A percentile compares a stretch with the other conserved stretches of the same genome.
These are phyloP conservation scores for Ettlia oleoabundans DNA, from an alignment of 139 green algal species.

Conservation along the genomic window DNA sequence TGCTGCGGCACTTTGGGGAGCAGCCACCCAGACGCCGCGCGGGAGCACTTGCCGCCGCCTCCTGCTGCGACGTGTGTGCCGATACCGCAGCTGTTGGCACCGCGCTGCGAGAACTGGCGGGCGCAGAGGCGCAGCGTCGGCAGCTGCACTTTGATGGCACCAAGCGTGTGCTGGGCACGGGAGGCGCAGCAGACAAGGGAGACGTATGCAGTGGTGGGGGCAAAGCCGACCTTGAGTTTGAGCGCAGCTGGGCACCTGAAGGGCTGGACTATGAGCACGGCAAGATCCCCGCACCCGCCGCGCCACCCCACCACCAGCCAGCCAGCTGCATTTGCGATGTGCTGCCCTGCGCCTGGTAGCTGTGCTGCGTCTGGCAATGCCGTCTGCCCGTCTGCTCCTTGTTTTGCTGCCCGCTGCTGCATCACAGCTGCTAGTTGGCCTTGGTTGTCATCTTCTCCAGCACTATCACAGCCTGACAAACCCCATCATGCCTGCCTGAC, in stretches of 20 bases:
- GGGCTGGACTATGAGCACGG: conserved; percentile 33
- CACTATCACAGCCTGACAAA: neutral
- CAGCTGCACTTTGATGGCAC: too few species aligned
- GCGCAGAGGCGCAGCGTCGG: neutral
- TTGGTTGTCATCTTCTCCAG: too few species aligned
- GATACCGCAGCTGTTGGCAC: conserved; percentile 20
- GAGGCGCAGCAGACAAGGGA: neutral
- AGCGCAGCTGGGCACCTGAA: conserved; percentile 7
- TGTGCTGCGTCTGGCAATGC: too few species aligned
- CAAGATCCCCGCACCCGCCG: neutral
- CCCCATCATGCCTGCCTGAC: neutral
- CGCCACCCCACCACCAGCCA: too few species aligned
- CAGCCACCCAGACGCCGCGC: neutral
- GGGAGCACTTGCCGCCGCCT: neutral
- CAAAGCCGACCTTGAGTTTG: conserved; percentile 12
- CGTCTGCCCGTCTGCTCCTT: too few species aligned
- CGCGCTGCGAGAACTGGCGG: neutral
- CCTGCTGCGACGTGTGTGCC: conserved; percentile 64
- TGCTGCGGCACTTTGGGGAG: conserved; percentile 77
- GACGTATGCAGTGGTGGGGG: neutral
- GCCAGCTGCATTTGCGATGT: neutral
- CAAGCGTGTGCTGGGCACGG: conserved; percentile 11
- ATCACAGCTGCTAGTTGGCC: too few species aligned
- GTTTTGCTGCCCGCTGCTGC: too few species aligned
- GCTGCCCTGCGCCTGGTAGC: neutral